Percentiles rank a stretch among this genome's conserved stretches.
phyloP scores from a whole-genome alignment of 2,329 filamentous ascomycete species.

The Aspergillus unguis region DNA sequence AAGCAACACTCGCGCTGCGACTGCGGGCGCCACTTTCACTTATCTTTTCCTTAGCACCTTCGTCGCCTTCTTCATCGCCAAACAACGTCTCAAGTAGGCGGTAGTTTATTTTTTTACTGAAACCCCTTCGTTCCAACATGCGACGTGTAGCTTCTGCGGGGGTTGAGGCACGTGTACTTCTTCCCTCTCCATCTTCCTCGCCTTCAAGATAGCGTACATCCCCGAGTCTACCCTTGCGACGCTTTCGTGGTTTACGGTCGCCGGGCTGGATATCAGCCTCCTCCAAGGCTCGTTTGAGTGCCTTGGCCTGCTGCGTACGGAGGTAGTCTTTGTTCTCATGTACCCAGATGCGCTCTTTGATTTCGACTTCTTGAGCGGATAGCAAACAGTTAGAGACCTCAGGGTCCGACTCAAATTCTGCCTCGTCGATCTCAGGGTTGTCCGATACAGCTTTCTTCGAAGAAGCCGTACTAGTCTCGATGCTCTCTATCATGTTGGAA shows the following conservation, averaged over 20 bases:
- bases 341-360: slow-evolving; percentile 92
- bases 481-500: slow-evolving; percentile 35
- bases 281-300: slow-evolving; percentile 67
- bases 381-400: slow-evolving; percentile 82
- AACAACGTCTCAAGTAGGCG: slow-evolving; percentile 39
- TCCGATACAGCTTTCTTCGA: slow-evolving; percentile 51
- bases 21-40: slow-evolving; percentile 31
- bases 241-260: slow-evolving; percentile 48
- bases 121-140: slow-evolving; percentile 64
- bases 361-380: slow-evolving; percentile 66
- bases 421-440: slow-evolving; percentile 61
- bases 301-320: slow-evolving; percentile 78
- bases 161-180: slow-evolving; percentile 63
- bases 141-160: slow-evolving; percentile 67
- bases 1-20: slow-evolving; percentile 34
- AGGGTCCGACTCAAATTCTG: slow-evolving; percentile 84
- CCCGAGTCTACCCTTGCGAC: slow-evolving; percentile 46
- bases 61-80: slow-evolving; percentile 34
- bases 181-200: slow-evolving; percentile 59
- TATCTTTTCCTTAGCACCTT: slow-evolving; percentile 27
- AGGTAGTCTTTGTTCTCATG: slow-evolving; percentile 94
- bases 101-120: slow-evolving; percentile 74
- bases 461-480: slow-evolving; percentile 12
- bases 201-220: slow-evolving; percentile 47
- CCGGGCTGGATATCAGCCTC: slow-evolving; percentile 45